Evolutionary conservation across 768 basidiomycete genomes (phyloP), one percentile per base, ranked within the genome.

Genomic region (Leucosporidium yakuticum): DNA sequence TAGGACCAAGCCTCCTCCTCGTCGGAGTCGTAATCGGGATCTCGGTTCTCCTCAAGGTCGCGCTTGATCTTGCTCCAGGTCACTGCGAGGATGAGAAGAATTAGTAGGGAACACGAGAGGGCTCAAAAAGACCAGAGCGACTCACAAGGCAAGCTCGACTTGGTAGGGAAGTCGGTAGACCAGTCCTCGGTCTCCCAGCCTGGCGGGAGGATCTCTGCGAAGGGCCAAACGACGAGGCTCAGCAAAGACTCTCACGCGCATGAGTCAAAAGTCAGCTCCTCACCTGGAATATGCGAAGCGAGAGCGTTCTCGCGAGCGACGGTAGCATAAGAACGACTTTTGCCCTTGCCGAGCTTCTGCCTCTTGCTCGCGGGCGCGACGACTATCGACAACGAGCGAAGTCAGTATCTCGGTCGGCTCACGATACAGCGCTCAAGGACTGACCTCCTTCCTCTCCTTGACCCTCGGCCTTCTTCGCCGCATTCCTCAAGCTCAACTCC

Each of bases 11-110:
- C 61, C 20, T 66, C 69, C 4, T 73, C 73, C 20, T 75, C 73
- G 54, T 69, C 68, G 4, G 74, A 75, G 51, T 74, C 73, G 58
- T 75, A 75, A 44, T 72, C 69, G 6, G 74, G 74, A 39, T 75
- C 73, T 15, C 63, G 63, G 32, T 70, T 63, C 20, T 34, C 2
- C 8, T 67, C 39, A 34, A 75, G n/a, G 51, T 75, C 74, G 50
- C 62, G 64, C 57, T 73, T 74, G 60, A 74, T 36, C n/a, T 59
- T 25, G 15, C 54, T 19, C 70, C 73, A 75, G 1, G 71, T 67
- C 8, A 53, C 68, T 73, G 65, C 11, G 44, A 9, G 11, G 8
- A 5, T 17, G 23, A 3, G 17, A 47, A 21, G 25, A 27, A 34
- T 32, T n/a, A 49, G 49, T 12, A 5, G n/a, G 27, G n/a, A 9